phyloP scores from a whole-genome alignment of 805 yeast species.

The Kuraishia ogatae region DNA sequence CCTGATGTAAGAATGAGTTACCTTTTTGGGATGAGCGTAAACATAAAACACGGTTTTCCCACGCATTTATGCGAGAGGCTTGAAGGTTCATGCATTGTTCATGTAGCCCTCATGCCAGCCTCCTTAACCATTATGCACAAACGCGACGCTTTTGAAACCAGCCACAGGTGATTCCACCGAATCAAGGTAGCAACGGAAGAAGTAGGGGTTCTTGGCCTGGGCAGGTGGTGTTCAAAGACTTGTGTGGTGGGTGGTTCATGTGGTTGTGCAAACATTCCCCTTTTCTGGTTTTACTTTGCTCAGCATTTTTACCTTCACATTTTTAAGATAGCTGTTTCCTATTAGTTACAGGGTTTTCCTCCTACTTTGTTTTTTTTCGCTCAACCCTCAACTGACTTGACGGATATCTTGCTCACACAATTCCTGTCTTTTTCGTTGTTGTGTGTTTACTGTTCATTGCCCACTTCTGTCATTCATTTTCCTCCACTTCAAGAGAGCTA shows the following conservation, averaged over 20 bases:
- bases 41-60: background rate
- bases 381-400: background rate
- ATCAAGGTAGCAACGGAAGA: background rate
- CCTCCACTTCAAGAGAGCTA: background rate
- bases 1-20: background rate
- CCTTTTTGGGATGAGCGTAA: background rate
- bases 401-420: background rate
- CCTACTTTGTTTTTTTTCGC: background rate
- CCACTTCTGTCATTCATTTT: background rate
- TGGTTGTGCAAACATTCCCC: background rate
- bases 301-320: background rate
- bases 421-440: background rate
- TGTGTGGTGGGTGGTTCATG: background rate
- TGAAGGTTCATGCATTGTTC: background rate
- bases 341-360: background rate
- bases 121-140: background rate
- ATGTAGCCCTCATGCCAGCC: background rate
- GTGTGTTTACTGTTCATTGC: background rate
- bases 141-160: background rate
- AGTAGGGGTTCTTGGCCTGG: background rate
- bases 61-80: background rate
- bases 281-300: background rate
- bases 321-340: background rate
- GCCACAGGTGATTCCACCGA: background rate
- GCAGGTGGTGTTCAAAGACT: background rate